phyloP scores from a whole-genome alignment of 1,284 basidiomycete genomes.

The Sparassis latifolia region DNA sequence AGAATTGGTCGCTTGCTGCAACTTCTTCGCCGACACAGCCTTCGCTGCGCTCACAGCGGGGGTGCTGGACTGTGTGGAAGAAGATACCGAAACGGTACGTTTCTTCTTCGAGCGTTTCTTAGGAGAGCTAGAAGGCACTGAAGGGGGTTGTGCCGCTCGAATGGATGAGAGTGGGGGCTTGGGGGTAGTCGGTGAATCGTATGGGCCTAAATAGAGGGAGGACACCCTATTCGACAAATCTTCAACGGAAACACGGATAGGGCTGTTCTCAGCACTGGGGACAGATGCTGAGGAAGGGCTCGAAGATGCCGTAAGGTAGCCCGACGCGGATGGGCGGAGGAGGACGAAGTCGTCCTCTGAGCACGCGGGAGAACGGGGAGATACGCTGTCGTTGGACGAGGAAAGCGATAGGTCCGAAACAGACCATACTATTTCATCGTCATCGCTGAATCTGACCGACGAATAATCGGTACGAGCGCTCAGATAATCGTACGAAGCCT shows the following conservation, averaged over 20 bases:
- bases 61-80: neutral
- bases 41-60: neutral
- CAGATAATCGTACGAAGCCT: slow-evolving; percentile 25
- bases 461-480: slow-evolving; percentile 20
- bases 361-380: slow-evolving; percentile 19
- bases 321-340: slow-evolving; percentile 16
- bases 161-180: neutral
- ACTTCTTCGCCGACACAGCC: slow-evolving; percentile 5
- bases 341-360: slow-evolving; percentile 27
- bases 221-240: neutral
- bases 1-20: neutral
- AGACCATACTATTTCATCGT: slow-evolving; percentile 53
- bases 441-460: slow-evolving; percentile 22
- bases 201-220: neutral
- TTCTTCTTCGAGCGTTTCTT: slow-evolving; percentile 1
- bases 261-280: neutral
- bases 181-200: neutral
- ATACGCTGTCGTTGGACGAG: slow-evolving; percentile 13
- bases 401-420: slow-evolving; percentile 27
- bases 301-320: neutral
- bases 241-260: neutral
- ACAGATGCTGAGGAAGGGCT: neutral
- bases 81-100: too few species aligned
- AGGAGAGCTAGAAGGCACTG: slow-evolving; percentile 3
- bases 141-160: neutral